Base-by-base conservation (phyloP, 495 filamentous ascomycete genomes). In the Tuber indicum region DNA sequence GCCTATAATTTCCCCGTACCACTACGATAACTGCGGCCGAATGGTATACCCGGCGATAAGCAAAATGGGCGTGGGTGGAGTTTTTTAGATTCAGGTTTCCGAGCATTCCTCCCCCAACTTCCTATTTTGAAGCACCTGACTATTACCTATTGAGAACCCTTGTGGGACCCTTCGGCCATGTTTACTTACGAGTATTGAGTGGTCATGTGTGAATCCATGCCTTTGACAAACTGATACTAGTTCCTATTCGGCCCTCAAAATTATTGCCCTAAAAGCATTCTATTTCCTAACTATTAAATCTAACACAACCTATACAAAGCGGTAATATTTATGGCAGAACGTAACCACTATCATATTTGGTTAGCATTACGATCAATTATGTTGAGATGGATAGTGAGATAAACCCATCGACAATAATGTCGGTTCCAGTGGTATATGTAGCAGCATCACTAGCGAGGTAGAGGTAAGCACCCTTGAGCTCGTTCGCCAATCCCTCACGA, bases 381-480 rank as follows among this genome's bases (percentile, higher is more conserved):
- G 9, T 62, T 10, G n/a, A 32, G 23, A n/a, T 14, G n/a, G 52
- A 62, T 26, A 32, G 52, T 26, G 69, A 69, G 14, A 78, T 82
- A 62, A 81, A 83, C 82, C 93, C 94, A 83, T 97, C 93, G 77
- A 95, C 90, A 62, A 90, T 81, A 70, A 97, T 85, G 85, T 96
- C 93, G 10, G 86, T 86, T 10, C 93, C 95, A 2, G 93, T 98
- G 26, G 91, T 97, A 85, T 94, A 97, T 62, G 91, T 90, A 8
- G 90, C 88, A 3, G 93, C 93, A 85, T 97, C 93, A 23, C 90
- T 92, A 6, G 93, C 93, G 75, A 97, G 85, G 83, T 95, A 97
- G n/a, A 97, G 85, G 82, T 92, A 97, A 8, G 91, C 92, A 10
- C 94, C 94, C 87, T 97, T 97, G 72, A 97, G 85, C 86, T 97